Conservation (phyloP, 1,139 yeast species). For the Saccharomyces pastorianus region DNA sequence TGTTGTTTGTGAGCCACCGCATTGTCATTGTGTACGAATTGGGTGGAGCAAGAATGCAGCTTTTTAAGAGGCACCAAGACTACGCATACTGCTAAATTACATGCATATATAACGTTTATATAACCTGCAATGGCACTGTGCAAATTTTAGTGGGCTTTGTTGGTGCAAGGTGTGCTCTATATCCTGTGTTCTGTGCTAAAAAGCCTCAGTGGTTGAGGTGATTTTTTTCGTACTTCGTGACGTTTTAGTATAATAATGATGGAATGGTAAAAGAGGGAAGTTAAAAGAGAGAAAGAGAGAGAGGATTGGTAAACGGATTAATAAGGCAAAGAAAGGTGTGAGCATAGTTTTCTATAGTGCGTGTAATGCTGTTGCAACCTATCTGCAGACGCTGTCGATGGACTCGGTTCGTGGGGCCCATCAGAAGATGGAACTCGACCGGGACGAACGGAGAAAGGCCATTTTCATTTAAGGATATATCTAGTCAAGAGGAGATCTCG, state of each 20-base stretch:
- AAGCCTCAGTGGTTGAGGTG: background rate
- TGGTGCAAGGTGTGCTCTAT: background rate
- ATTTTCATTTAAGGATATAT: background rate
- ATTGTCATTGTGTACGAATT: background rate
- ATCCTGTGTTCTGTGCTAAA: background rate
- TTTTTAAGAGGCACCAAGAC: background rate
- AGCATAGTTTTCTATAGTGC: background rate
- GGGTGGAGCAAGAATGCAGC: background rate
- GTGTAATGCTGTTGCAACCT: background rate
- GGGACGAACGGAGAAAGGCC: background rate
- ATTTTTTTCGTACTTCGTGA: background rate
- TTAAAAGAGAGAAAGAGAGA: background rate
- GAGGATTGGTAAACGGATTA: background rate
- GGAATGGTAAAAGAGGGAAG: background rate
- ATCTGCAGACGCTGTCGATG: background rate
- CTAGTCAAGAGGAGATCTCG: background rate
- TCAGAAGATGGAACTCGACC: background rate
- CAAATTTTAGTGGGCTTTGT: background rate
- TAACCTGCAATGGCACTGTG: no score
- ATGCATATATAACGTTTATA: no score
- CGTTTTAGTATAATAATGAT: background rate
- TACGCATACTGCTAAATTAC: no score
- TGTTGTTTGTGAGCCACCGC: background rate
- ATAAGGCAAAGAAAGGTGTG: background rate
- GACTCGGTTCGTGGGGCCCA: background rate